Percentiles rank a stretch among this genome's conserved stretches.
phyloP scores from a whole-genome alignment of 495 filamentous ascomycete species.

The Glonium stellatum region DNA sequence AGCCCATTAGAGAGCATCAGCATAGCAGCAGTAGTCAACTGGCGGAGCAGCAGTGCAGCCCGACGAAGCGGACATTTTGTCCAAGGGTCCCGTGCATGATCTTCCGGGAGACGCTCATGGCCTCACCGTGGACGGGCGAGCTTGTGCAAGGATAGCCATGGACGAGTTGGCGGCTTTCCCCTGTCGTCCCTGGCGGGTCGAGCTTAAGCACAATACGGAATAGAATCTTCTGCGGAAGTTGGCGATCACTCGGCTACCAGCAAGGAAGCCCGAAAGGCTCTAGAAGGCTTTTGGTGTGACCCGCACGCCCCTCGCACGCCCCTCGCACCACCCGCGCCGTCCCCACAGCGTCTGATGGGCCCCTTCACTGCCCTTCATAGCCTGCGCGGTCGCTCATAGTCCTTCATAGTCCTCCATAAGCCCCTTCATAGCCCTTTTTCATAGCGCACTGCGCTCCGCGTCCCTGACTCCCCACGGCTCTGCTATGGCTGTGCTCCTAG shows the following conservation, averaged over 20 bases:
- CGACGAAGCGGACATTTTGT: constrained; percentile 19
- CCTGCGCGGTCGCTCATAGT: too few species aligned
- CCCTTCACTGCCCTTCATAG: too few species aligned
- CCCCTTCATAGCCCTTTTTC: background rate
- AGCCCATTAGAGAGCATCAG: background rate
- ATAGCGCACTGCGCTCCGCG: too few species aligned
- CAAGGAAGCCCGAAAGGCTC: background rate
- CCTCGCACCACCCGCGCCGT: too few species aligned
- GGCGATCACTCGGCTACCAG: background rate
- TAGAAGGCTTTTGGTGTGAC: background rate
- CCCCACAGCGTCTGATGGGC: too few species aligned
- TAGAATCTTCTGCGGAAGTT: background rate
- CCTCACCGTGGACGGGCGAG: constrained; percentile 14
- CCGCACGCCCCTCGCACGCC: background rate
- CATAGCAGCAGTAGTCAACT: background rate
- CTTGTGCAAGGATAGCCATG: constrained; percentile 16
- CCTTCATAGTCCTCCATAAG: background rate
- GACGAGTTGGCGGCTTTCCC: constrained; percentile 11
- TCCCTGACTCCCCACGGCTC: background rate
- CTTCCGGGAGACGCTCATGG: constrained; percentile 27
- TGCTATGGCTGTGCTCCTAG: background rate
- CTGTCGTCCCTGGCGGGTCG: constrained; percentile 6
- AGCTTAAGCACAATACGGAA: background rate
- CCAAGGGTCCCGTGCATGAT: constrained; percentile 27
- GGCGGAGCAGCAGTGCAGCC: constrained; percentile 4